phyloP scores from a whole-genome alignment of 164 flowering plant genomes.

The Tetracentron sinense region DNA sequence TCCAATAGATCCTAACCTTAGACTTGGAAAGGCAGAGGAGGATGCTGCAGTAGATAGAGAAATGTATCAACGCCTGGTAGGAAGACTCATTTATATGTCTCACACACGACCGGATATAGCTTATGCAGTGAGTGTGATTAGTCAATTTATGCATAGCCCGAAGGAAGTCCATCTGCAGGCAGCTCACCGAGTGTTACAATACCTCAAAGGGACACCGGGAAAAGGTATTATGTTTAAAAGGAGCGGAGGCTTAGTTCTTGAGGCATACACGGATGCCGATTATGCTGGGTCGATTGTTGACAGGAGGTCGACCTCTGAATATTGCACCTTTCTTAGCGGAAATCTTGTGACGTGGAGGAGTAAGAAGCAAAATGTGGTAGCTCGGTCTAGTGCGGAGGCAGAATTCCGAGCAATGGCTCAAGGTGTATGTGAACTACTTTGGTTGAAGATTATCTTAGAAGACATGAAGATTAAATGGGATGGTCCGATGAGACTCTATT shows the following conservation, averaged over 20 bases:
- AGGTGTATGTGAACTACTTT: neutral
- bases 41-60: neutral
- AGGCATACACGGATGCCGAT: constrained; percentile 1
- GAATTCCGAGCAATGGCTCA: constrained; percentile 2
- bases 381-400: neutral
- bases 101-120: constrained; percentile 6
- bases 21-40: neutral
- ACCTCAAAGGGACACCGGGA: constrained; percentile 4
- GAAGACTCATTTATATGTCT: constrained; percentile 11
- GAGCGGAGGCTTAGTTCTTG: neutral
- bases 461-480: neutral
- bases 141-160: constrained; percentile 10
- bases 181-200: neutral
- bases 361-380: neutral
- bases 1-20: constrained; percentile 1
- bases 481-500: neutral
- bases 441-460: neutral
- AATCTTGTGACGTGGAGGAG: constrained; percentile 1
- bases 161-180: neutral
- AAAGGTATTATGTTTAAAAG: constrained; percentile 10
- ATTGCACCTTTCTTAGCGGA: neutral
- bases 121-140: constrained; percentile 1
- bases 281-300: neutral
- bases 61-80: neutral
- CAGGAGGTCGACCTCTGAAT: neutral